Evolutionary conservation across 2,329 filamentous ascomycete genomes (phyloP).

Genomic region (Arachnomyces sp.): DNA sequence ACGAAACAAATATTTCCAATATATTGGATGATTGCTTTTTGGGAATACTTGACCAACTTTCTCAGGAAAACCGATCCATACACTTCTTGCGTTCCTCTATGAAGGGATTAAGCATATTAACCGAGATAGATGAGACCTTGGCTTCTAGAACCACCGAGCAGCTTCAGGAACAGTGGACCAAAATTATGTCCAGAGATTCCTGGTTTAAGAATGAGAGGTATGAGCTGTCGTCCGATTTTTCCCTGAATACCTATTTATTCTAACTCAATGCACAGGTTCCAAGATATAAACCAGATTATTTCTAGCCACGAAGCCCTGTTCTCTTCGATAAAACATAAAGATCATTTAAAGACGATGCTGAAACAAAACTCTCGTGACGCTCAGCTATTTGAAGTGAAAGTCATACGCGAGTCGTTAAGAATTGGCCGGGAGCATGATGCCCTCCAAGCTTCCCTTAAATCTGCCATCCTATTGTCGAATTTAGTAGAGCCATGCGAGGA

Average conservation of each 20-base stretch:
- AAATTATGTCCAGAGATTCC: conserved; percentile 57
- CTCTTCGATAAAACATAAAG: conserved; percentile 66
- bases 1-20: conserved; percentile 45
- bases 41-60: conserved; percentile 37
- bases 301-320: conserved; percentile 78
- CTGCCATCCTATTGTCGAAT: conserved; percentile 74
- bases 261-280: conserved; percentile 25
- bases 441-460: conserved; percentile 77
- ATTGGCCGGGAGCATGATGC: conserved; percentile 74
- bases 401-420: conserved; percentile 66
- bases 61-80: conserved; percentile 28
- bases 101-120: conserved; percentile 61
- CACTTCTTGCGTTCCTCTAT: conserved; percentile 51
- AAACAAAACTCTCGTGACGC: conserved; percentile 57
- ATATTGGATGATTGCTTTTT: conserved; percentile 56
- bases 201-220: conserved; percentile 83
- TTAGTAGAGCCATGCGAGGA: conserved; percentile 62
- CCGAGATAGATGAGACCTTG: conserved; percentile 74
- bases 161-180: conserved; percentile 53
- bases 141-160: conserved; percentile 53
- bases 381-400: conserved; percentile 65
- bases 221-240: conserved; percentile 9
- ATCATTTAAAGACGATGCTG: conserved; percentile 54
- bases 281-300: conserved; percentile 69
- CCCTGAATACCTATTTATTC: not conserved